Evolutionary conservation across 2,329 filamentous ascomycete genomes (phyloP).

Genomic region (Ceratocystis harringtonii): DNA sequence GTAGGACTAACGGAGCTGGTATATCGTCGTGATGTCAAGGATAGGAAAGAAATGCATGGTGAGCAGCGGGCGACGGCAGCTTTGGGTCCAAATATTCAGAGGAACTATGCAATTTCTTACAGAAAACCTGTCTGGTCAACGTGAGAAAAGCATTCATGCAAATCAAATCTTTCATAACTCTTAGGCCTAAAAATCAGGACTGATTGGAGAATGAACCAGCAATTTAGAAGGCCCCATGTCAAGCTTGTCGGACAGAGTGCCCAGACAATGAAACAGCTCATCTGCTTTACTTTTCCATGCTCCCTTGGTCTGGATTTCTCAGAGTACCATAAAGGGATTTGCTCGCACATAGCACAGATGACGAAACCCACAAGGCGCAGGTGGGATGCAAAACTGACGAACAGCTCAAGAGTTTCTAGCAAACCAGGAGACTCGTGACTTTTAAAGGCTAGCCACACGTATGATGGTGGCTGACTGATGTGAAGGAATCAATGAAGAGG

Average conservation of each 20-base stretch:
- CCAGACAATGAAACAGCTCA: constrained; percentile 8
- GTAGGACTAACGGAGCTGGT: background rate
- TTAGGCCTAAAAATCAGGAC: background rate
- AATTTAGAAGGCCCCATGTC: constrained; percentile 10
- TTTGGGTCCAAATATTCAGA: background rate
- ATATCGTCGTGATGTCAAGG: constrained; percentile 3
- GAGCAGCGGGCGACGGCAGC: background rate
- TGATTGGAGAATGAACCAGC: constrained; percentile 3
- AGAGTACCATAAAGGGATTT: constrained; percentile 3
- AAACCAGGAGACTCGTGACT: background rate
- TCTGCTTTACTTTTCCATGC: background rate
- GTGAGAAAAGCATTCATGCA: background rate
- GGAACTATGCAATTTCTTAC: constrained; percentile 3
- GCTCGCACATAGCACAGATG: background rate
- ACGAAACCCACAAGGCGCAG: background rate
- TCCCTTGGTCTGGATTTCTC: constrained; percentile 1
- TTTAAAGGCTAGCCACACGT: background rate
- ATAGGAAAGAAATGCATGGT: background rate
- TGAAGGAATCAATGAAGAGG: background rate
- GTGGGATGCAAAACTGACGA: background rate
- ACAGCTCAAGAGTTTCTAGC: background rate
- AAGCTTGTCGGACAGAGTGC: constrained; percentile 10
- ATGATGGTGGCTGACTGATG: background rate
- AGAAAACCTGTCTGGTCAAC: background rate
- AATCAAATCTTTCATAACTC: constrained; percentile 1